Conservation (phyloP, 352 stramenopile genomes). For the Phytophthora idaei region DNA sequence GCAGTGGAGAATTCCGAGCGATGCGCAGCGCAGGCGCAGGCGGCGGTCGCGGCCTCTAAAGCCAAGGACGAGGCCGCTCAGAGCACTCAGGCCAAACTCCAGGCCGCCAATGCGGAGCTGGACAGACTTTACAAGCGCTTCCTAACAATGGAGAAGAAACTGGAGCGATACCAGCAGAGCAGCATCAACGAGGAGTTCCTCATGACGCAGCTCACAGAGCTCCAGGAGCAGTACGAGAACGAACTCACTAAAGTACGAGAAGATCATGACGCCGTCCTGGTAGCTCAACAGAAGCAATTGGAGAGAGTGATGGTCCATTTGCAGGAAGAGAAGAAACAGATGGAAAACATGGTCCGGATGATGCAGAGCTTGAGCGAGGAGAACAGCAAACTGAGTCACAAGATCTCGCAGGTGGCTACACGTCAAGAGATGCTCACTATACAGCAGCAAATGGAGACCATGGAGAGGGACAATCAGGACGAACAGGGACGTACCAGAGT, state of each 20-base stretch:
- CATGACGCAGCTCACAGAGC: conserved; percentile 51
- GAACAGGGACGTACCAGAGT: conserved; percentile 23
- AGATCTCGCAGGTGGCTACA: conserved; percentile 18
- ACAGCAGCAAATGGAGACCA: conserved; percentile 19
- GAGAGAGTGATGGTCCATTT: conserved; percentile 20
- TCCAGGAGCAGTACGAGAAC: conserved; percentile 60
- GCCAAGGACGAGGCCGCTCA: conserved; percentile 16
- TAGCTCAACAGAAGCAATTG: conserved; percentile 36
- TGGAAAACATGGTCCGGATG: conserved; percentile 15
- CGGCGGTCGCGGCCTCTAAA: not conserved
- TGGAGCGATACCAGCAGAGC: conserved; percentile 19
- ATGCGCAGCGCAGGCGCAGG: conserved; percentile 22
- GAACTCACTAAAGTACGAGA: conserved; percentile 40
- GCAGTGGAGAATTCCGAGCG: conserved; percentile 42
- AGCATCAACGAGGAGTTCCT: conserved; percentile 62
- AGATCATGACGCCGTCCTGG: conserved; percentile 24
- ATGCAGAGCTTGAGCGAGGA: conserved; percentile 19
- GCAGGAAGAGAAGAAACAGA: conserved; percentile 16
- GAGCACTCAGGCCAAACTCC: conserved; percentile 12
- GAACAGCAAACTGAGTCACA: conserved; percentile 12
- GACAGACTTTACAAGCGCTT: conserved; percentile 34
- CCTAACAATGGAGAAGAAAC: conserved; percentile 28
- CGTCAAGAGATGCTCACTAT: conserved; percentile 20
- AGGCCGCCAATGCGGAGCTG: conserved; percentile 5
- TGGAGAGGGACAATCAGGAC: conserved; percentile 22